Evolutionary conservation across 805 yeast species (phyloP).

Genomic region (Candida gorgasii): DNA sequence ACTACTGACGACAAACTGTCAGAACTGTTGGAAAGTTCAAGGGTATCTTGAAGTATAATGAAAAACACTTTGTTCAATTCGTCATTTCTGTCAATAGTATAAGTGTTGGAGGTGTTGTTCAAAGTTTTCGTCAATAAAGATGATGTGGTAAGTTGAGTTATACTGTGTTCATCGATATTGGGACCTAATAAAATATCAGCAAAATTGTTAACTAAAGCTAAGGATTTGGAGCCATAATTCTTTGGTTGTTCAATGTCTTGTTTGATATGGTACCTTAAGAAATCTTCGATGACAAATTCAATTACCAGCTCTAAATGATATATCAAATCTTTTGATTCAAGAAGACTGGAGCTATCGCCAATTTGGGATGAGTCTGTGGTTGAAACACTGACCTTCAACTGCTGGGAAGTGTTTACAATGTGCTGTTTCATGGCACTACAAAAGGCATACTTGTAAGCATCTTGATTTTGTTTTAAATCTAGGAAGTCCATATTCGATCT

Average conservation of each 20-base stretch:
- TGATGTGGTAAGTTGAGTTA: constrained; percentile 19
- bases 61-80: constrained; percentile 21
- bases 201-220: constrained; percentile 16
- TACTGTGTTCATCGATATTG: constrained; percentile 11
- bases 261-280: constrained; percentile 17
- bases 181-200: constrained; percentile 24
- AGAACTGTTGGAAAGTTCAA: constrained; percentile 5
- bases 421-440: constrained; percentile 26
- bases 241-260: constrained; percentile 15
- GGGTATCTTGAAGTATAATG: constrained; percentile 17
- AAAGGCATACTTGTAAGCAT: constrained; percentile 26
- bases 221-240: constrained; percentile 14
- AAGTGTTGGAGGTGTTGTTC: neutral
- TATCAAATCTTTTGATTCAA: constrained; percentile 18
- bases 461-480: constrained; percentile 13
- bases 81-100: constrained; percentile 14
- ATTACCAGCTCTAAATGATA: constrained; percentile 20
- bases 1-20: constrained; percentile 12
- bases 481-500: constrained; percentile 5
- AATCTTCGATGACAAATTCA: constrained; percentile 16
- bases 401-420: constrained; percentile 11
- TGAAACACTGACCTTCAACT: neutral
- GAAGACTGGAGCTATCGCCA: neutral
- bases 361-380: neutral
- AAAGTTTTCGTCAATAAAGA: constrained; percentile 3